Conservation (phyloP, 2,329 filamentous ascomycete species). For the Paracamarosporium sp. region DNA sequence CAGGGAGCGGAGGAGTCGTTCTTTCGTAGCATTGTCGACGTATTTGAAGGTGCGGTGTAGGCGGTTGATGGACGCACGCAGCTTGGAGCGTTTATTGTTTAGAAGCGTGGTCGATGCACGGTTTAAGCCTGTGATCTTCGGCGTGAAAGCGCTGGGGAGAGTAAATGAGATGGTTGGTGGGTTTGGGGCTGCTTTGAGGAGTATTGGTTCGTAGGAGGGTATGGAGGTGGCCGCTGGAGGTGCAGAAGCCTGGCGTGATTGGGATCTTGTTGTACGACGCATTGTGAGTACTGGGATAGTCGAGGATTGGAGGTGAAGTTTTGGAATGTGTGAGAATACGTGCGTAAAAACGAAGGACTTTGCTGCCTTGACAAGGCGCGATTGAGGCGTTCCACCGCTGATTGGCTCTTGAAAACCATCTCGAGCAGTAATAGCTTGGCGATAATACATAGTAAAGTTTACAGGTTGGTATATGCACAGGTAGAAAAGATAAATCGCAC, state of each 20-base stretch:
- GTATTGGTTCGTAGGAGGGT: neutral
- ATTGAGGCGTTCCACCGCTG: neutral
- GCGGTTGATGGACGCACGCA: neutral
- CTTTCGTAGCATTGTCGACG: neutral
- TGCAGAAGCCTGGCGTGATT: neutral
- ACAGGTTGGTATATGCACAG: constrained; percentile 1
- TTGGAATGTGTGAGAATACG: neutral
- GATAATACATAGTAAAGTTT: constrained; percentile 7
- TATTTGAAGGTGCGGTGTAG: neutral
- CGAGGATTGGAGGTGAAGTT: neutral
- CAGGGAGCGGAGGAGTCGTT: neutral
- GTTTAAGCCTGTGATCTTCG: constrained; percentile 1
- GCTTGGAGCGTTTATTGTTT: neutral
- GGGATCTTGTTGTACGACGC: constrained; percentile 6
- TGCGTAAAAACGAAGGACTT: neutral
- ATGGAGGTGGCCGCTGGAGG: neutral
- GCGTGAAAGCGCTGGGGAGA: neutral
- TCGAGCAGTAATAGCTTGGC: neutral
- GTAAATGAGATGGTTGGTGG: neutral
- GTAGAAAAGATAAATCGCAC: neutral
- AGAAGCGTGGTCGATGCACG: neutral
- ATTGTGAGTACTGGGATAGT: neutral
- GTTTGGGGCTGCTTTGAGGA: neutral
- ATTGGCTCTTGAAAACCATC: neutral
- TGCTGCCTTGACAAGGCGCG: neutral